Evolutionary conservation across 2,329 filamentous ascomycete genomes (phyloP).

Genomic region (Colletotrichum sp.): DNA sequence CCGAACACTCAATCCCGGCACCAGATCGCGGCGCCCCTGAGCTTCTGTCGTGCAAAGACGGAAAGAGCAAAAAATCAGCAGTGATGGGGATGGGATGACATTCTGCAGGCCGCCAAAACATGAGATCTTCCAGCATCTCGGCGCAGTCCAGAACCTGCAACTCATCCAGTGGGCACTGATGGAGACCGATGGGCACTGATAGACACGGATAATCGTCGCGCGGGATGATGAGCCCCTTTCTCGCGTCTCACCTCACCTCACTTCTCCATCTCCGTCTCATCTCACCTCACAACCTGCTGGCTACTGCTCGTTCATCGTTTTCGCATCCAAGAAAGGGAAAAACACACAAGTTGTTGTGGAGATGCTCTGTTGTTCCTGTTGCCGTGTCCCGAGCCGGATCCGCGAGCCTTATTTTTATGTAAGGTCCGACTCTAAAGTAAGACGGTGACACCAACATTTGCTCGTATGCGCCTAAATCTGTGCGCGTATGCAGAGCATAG

Average conservation of each 20-base stretch:
- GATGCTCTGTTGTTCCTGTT: neutral
- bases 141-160: neutral
- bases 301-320: neutral
- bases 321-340: neutral
- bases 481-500: neutral
- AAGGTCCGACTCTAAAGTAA: neutral
- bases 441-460: neutral
- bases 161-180: neutral
- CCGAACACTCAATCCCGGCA: neutral
- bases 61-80: neutral
- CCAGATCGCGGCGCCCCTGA: slow-evolving; percentile 13
- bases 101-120: neutral
- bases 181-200: neutral
- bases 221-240: neutral
- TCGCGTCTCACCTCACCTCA: neutral
- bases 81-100: neutral
- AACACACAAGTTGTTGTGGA: neutral
- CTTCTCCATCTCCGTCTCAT: neutral
- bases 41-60: neutral
- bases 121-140: neutral
- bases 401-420: neutral
- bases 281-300: neutral
- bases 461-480: slow-evolving; percentile 1
- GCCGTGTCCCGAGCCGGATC: neutral
- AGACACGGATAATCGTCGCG: neutral